Conservation (phyloP, 345 rosid genomes). For the Hevea brasiliensis region DNA sequence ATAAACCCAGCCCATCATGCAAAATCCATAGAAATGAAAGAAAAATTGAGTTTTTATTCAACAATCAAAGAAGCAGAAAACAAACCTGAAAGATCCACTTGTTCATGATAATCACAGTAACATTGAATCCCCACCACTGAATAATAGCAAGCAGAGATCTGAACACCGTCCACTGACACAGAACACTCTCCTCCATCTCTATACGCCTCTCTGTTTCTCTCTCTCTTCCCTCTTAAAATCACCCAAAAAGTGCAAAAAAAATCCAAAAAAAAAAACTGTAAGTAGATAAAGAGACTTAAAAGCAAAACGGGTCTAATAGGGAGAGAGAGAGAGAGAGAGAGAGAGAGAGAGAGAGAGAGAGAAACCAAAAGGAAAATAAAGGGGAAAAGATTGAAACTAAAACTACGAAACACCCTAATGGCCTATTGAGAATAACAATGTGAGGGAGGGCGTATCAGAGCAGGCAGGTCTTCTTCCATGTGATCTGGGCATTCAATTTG, state of each 20-base stretch:
- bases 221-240: not conserved
- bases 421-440: conserved; percentile 11
- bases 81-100: conserved; percentile 99
- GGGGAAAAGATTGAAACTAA: too few species aligned
- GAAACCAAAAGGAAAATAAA: too few species aligned
- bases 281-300: not conserved
- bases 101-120: conserved; percentile 95
- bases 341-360: not conserved
- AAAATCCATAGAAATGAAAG: conserved; percentile 2
- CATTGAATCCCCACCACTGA: conserved; percentile 98
- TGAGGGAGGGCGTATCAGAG: conserved; percentile 44
- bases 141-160: conserved; percentile 93
- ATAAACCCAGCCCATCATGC: conserved; percentile 2
- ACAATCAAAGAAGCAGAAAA: conserved; percentile 3
- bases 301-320: not conserved
- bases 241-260: not conserved
- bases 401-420: conserved; percentile 28
- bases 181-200: conserved; percentile 71
- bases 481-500: too few species aligned
- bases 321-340: not conserved
- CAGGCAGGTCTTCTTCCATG: conserved; percentile 46
- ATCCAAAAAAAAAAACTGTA: not conserved
- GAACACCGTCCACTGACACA: conserved; percentile 62
- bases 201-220: conserved; percentile 5
- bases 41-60: not conserved